phyloP scores from a whole-genome alignment of 805 yeast genomes.

The Monosporozyma siamensis region DNA sequence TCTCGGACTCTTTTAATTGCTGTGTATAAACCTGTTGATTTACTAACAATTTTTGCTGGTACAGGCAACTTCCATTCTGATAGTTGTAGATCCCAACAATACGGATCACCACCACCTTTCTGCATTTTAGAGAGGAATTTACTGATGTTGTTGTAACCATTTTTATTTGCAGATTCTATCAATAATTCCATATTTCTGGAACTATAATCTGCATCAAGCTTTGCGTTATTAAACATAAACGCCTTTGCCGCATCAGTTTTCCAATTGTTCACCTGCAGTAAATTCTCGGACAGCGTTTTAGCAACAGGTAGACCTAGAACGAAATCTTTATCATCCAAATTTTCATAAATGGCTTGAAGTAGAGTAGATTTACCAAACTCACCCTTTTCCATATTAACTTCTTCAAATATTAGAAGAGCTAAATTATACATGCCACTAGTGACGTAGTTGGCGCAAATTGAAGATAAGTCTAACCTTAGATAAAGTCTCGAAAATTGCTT shows the following conservation, averaged over 20 bases:
- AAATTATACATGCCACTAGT: conserved; percentile 19
- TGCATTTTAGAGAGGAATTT: conserved; percentile 22
- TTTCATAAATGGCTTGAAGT: conserved; percentile 36
- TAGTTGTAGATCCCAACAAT: conserved; percentile 68
- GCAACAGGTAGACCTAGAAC: conserved; percentile 54
- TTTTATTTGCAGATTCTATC: conserved; percentile 32
- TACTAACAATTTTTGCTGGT: conserved; percentile 30
- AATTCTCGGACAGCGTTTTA: conserved; percentile 44
- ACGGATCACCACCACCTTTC: conserved; percentile 22
- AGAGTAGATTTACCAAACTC: conserved; percentile 6
- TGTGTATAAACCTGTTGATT: conserved; percentile 43
- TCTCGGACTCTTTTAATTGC: conserved; percentile 36
- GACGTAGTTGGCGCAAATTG: conserved; percentile 9
- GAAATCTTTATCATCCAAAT: conserved; percentile 55
- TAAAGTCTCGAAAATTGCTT: conserved; percentile 15
- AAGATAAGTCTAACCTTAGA: conserved; percentile 11
- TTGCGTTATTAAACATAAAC: conserved; percentile 48
- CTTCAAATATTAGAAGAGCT: conserved; percentile 33
- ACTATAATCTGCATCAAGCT: conserved; percentile 37
- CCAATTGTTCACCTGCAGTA: conserved; percentile 32
- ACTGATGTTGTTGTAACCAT: conserved; percentile 54
- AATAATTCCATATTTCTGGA: neutral
- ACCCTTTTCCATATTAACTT: conserved; percentile 10
- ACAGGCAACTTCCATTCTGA: conserved; percentile 67
- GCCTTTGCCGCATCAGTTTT: conserved; percentile 32